These are phyloP conservation scores for Hymenoscyphus fraxineus DNA, from an alignment of 2,329 filamentous ascomycete species.

Conservation along the genomic window DNA sequence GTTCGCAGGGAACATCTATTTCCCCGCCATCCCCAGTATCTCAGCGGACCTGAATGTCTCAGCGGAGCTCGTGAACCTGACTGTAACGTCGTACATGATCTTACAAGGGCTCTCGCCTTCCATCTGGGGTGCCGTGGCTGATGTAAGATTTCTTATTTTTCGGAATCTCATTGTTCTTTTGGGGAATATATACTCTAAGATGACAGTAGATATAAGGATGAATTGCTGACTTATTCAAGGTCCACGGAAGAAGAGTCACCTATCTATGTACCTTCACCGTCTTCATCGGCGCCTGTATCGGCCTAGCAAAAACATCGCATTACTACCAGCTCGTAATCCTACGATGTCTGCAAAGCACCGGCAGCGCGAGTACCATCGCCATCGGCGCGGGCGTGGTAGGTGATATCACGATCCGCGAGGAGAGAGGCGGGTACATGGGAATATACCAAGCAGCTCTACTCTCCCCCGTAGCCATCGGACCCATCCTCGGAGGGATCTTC, in stretches of 20 bases:
- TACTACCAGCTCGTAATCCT: slow-evolving; percentile 51
- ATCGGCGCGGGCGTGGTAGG: slow-evolving; percentile 58
- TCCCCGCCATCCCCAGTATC: slow-evolving; percentile 27
- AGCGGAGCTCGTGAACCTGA: slow-evolving; percentile 29
- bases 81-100: slow-evolving; percentile 39
- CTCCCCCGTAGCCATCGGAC: slow-evolving; percentile 32
- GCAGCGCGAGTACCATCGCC: slow-evolving; percentile 57
- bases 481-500: slow-evolving; percentile 35
- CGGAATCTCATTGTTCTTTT: too few relatives aligned
- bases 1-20: slow-evolving; percentile 29
- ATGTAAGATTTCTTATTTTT: background rate
- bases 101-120: slow-evolving; percentile 55
- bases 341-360: slow-evolving; percentile 54
- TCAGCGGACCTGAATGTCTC: slow-evolving; percentile 24
- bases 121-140: slow-evolving; percentile 46
- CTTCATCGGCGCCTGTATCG: slow-evolving; percentile 53
- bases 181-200: too few relatives aligned
- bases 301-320: slow-evolving; percentile 46
- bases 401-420: slow-evolving; percentile 58
- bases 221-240: slow-evolving; percentile 17
- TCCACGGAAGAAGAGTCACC: slow-evolving; percentile 49
- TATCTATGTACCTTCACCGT: slow-evolving; percentile 51
- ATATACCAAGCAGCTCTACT: slow-evolving; percentile 38
- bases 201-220: too few relatives aligned
- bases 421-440: slow-evolving; percentile 65